A percentile compares a stretch with the other conserved stretches of the same genome.
Conservation (phyloP, 192 early-diverging fungal genomes). For the Pilobolus umbonatus region DNA sequence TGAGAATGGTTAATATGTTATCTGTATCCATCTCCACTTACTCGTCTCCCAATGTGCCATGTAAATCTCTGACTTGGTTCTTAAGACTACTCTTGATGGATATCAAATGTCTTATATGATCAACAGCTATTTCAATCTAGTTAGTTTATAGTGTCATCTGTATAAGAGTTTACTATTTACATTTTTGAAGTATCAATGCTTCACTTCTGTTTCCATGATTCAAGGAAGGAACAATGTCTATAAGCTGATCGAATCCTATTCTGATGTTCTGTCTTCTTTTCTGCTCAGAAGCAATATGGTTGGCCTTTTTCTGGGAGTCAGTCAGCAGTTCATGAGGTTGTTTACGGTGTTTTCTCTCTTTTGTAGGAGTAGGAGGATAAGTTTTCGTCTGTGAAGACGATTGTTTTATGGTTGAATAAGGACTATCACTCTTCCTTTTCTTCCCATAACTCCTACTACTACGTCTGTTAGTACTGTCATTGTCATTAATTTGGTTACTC, state of each 20-base stretch:
- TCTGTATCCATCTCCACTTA: slow-evolving; percentile 8
- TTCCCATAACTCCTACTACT: no score
- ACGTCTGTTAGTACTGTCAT: no score
- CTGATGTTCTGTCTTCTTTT: slow-evolving; percentile 74
- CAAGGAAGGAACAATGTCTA: slow-evolving; percentile 62
- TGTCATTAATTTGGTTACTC: no score
- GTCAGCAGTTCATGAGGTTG: slow-evolving; percentile 49
- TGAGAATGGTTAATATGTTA: neutral
- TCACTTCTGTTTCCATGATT: slow-evolving; percentile 61
- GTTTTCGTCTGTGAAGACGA: neutral
- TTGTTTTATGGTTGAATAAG: neutral
- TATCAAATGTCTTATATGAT: slow-evolving; percentile 66
- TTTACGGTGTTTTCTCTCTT: slow-evolving; percentile 9
- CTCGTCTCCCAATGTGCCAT: slow-evolving; percentile 40
- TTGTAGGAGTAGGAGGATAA: neutral
- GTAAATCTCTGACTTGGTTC: slow-evolving; percentile 40
- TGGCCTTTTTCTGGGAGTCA: slow-evolving; percentile 70
- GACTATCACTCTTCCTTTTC: no score
- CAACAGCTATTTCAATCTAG: slow-evolving; percentile 48
- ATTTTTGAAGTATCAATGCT: slow-evolving; percentile 59
- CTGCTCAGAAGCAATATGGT: slow-evolving; percentile 80
- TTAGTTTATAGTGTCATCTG: neutral
- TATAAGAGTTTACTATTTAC: slow-evolving; percentile 11
- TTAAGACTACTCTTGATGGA: slow-evolving; percentile 52
- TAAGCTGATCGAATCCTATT: slow-evolving; percentile 68